A percentile compares a stretch with the other conserved stretches of the same genome.
Conservation (phyloP, 305 asterid species). For the Plantago rigida region DNA sequence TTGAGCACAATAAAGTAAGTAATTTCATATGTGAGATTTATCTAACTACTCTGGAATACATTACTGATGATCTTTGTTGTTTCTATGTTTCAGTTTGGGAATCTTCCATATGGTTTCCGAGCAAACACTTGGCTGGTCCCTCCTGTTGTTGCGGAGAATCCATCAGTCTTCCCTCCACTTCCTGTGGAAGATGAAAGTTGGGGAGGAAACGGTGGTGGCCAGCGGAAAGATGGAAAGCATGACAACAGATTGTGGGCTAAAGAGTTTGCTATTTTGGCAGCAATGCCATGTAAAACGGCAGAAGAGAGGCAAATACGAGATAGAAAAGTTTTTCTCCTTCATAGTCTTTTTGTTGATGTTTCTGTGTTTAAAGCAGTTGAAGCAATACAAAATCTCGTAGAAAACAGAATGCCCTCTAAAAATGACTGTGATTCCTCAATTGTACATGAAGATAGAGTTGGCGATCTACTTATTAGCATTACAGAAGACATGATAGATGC, state of each 20-base stretch:
- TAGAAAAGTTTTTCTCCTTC: constrained; percentile 82
- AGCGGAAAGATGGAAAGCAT: constrained; percentile 54
- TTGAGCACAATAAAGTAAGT: constrained; percentile 84
- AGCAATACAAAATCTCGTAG: constrained; percentile 44
- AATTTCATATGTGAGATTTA: constrained; percentile 15
- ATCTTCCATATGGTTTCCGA: constrained; percentile 83
- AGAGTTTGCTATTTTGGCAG: constrained; percentile 62
- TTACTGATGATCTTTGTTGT: constrained; percentile 16
- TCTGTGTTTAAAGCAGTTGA: constrained; percentile 63
- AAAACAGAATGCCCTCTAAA: constrained; percentile 29
- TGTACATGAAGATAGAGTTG: constrained; percentile 49
- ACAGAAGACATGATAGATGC: constrained; percentile 61
- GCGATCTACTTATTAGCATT: constrained; percentile 55
- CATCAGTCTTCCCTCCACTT: constrained; percentile 56
- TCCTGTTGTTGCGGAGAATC: constrained; percentile 59
- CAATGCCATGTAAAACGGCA: constrained; percentile 79
- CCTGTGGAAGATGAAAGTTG: constrained; percentile 76
- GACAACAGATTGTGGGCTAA: constrained; percentile 66
- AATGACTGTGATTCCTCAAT: constrained; percentile 28
- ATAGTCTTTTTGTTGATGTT: constrained; percentile 69
- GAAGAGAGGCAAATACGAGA: constrained; percentile 80
- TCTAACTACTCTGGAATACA: constrained; percentile 2
- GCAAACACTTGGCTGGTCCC: constrained; percentile 88
- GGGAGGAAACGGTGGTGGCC: constrained; percentile 95
- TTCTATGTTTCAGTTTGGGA: constrained; percentile 58